Base-by-base conservation (phyloP, 306 rosid genomes). In the Pyrus communis region DNA sequence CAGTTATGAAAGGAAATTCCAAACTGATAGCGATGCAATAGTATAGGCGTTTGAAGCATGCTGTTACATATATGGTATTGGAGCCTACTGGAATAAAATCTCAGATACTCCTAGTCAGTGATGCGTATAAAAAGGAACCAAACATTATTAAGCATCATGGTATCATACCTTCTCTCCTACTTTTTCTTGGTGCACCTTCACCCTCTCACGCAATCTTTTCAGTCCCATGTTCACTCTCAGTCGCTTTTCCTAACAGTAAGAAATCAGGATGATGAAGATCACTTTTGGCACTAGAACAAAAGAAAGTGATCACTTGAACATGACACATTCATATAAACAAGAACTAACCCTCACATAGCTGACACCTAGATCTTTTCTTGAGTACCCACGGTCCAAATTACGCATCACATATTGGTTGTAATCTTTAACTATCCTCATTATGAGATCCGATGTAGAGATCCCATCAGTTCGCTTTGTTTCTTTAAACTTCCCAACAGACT, bases 371-470 rank as follows among this genome's bases (percentile, higher is more conserved):
- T 95, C 98, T 82, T 92, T 95, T 77, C 98, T 92, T 19, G 97
- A 80, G 83, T 95, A 95, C 22, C 98, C 97, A 76, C 97, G 97
- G 80, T 95, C 97, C 90, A 95, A 87, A 86, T 95, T 95, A 45
- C 97, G 95, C 83, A 92, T 70, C 84, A 95, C 98, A 78, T 95
- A 95, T 75, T 95, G 96, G 78, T 95, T 95, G 86, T 95, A 95
- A 75, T 95, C 98, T 84, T 95, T 95, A 33, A 95, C 97, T 65
- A 95, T 88, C 88, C 98, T 89, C 98, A 95, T 90, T 82, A 95
- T 95, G 59, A 95, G 80, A 83, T 95, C 98, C 2, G 98, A 95
- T 31, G 98, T 92, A 69, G 98, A 95, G 74, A 95, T 95, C 57
- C 98, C 98, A 40, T 90, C 98, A 11, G 97, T 95, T 43, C 98